Percentiles rank a stretch among this genome's conserved stretches.
These are phyloP conservation scores for Gossypium mustelinum DNA, from an alignment of 345 rosid genomes.

Conservation along the genomic window DNA sequence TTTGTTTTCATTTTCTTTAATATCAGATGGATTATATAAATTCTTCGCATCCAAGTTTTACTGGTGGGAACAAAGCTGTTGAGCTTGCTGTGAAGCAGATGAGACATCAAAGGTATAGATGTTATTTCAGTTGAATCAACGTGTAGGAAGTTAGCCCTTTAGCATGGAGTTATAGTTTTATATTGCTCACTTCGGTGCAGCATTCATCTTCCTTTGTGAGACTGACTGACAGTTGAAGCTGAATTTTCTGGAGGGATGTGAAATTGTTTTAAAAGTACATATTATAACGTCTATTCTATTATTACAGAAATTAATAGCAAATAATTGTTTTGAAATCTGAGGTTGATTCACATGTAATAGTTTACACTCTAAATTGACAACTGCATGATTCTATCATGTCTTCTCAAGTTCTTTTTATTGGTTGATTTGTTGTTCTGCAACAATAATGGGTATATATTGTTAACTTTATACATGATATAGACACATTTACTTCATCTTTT, in stretches of 20 bases:
- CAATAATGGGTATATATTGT: neutral
- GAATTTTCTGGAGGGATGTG: neutral
- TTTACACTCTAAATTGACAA: neutral
- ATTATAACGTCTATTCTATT: neutral
- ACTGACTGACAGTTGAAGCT: neutral
- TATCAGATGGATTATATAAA: slow-evolving; percentile 63
- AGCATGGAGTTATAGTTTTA: neutral
- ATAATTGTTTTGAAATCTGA: neutral
- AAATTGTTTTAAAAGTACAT: neutral
- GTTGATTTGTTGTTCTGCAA: neutral
- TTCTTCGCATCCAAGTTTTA: slow-evolving; percentile 58
- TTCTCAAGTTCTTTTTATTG: neutral
- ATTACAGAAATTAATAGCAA: neutral
- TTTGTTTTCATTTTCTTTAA: neutral
- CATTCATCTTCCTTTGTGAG: neutral
- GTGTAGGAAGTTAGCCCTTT: neutral
- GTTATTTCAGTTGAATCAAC: neutral
- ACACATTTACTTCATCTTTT: neutral
- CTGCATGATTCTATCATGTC: neutral
- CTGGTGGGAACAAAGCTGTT: slow-evolving; percentile 61
- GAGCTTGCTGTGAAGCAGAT: slow-evolving; percentile 52
- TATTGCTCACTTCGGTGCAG: neutral
- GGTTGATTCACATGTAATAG: neutral
- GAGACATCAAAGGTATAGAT: slow-evolving; percentile 30
- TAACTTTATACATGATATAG: neutral